A percentile compares a stretch with the other conserved stretches of the same genome.
phyloP scores from a whole-genome alignment of 768 basidiomycete species.

The Steccherinum ochraceum region DNA sequence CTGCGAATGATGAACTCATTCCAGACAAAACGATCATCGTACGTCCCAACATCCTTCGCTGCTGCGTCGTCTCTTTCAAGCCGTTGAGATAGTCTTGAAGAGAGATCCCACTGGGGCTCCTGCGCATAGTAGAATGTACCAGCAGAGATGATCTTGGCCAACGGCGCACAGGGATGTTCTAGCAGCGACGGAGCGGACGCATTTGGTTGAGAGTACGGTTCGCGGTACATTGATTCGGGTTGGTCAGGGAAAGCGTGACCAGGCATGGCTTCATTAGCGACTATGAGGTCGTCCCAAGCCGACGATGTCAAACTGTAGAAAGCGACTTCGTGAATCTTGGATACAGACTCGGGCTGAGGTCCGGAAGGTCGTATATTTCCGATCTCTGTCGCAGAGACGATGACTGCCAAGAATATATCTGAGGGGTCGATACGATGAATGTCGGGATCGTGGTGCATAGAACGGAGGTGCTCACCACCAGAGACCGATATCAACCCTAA shows the following conservation, averaged over 20 bases:
- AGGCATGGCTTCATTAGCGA: constrained; percentile 45
- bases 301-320: constrained; percentile 86
- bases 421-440: constrained; percentile 10
- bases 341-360: constrained; percentile 56
- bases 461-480: constrained; percentile 40
- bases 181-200: constrained; percentile 45
- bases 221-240: constrained; percentile 39
- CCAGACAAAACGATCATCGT: constrained; percentile 90
- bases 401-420: constrained; percentile 85
- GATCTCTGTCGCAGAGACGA: constrained; percentile 70
- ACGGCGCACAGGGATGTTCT: constrained; percentile 86
- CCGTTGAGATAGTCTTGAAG: constrained; percentile 71
- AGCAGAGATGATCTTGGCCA: constrained; percentile 86
- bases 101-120: constrained; percentile 83
- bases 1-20: constrained; percentile 88
- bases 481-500: constrained; percentile 74
- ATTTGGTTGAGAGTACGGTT: constrained; percentile 37
- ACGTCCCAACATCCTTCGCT: constrained; percentile 47
- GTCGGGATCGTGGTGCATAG: not conserved
- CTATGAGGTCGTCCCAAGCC: constrained; percentile 73
- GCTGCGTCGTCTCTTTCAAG: constrained; percentile 26
- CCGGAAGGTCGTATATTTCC: constrained; percentile 64
- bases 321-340: constrained; percentile 80
- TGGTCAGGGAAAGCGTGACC: constrained; percentile 50
- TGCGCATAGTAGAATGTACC: constrained; percentile 92